Conservation (phyloP, 331 rosid genomes). For the Cucumis variabilis region DNA sequence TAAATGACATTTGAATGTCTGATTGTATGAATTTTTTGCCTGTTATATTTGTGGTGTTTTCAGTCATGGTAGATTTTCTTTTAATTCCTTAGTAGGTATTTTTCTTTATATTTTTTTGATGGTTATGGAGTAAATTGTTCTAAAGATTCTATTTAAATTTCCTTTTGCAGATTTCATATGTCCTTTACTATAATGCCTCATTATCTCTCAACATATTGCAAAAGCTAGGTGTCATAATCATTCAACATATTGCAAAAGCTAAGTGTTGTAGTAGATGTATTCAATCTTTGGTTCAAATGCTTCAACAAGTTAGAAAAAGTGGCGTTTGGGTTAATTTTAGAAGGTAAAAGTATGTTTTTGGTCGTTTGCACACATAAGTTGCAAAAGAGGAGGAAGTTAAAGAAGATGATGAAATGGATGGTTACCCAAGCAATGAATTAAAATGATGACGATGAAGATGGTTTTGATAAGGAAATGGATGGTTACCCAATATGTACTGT, state of each 20-base stretch:
- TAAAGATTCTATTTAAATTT: neutral
- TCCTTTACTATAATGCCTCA: slow-evolving; percentile 85
- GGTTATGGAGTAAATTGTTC: neutral
- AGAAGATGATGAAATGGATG: slow-evolving; percentile 94
- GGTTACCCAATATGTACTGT: too few relatives aligned
- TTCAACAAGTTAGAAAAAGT: slow-evolving; percentile 81
- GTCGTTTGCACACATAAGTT: slow-evolving; percentile 59
- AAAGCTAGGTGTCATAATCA: slow-evolving; percentile 65
- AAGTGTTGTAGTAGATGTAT: too few relatives aligned
- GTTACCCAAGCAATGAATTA: too few relatives aligned
- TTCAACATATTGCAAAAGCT: too few relatives aligned
- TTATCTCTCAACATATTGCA: slow-evolving; percentile 80
- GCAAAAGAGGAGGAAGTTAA: slow-evolving; percentile 88
- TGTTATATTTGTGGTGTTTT: neutral
- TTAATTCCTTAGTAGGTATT: neutral
- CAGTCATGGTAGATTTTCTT: slow-evolving; percentile 14
- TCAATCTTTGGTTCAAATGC: slow-evolving; percentile 93
- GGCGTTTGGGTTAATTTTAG: slow-evolving; percentile 76
- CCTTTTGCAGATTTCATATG: slow-evolving; percentile 75
- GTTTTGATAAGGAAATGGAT: slow-evolving; percentile 90
- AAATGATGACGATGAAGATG: slow-evolving; percentile 81
- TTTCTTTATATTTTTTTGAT: slow-evolving; percentile 7
- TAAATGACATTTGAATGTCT: neutral
- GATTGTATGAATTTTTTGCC: neutral
- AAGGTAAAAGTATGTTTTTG: slow-evolving; percentile 45